These are phyloP conservation scores for Discostella pseudostelligera DNA, from an alignment of 108 stramenopile genomes.

Conservation along the genomic window DNA sequence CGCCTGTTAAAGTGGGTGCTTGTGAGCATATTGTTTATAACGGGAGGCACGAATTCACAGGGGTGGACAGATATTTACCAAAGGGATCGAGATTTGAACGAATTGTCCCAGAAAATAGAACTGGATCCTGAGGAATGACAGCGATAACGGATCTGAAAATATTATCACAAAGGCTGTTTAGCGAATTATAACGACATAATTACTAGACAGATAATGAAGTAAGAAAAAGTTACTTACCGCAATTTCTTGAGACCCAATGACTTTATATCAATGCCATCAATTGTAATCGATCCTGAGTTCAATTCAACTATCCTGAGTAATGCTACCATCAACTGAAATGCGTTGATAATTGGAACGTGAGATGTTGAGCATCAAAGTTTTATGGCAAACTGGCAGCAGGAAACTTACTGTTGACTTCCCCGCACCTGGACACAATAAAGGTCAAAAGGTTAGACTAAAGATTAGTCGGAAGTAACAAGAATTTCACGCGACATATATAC, in stretches of 20 bases:
- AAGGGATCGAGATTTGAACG: conserved; percentile 95
- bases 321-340: conserved; percentile 65
- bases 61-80: conserved; percentile 14
- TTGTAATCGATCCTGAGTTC: conserved; percentile 64
- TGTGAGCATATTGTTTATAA: no score
- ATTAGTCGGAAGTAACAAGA: background rate
- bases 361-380: no score
- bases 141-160: conserved; percentile 63
- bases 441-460: no score
- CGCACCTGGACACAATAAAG: conserved; percentile 59
- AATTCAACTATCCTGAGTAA: conserved; percentile 79
- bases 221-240: no score
- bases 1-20: background rate
- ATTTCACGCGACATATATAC: conserved; percentile 40
- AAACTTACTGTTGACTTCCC: conserved; percentile 72
- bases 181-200: no score
- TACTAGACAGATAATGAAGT: no score
- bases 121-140: conserved; percentile 96
- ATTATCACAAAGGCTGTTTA: no score
- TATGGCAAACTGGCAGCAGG: background rate
- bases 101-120: conserved; percentile 90
- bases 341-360: no score
- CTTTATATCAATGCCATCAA: conserved; percentile 88
- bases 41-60: no score
- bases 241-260: conserved; percentile 76